These are phyloP conservation scores for Malus sieversii DNA, from an alignment of 306 rosid species.

Conservation along the genomic window DNA sequence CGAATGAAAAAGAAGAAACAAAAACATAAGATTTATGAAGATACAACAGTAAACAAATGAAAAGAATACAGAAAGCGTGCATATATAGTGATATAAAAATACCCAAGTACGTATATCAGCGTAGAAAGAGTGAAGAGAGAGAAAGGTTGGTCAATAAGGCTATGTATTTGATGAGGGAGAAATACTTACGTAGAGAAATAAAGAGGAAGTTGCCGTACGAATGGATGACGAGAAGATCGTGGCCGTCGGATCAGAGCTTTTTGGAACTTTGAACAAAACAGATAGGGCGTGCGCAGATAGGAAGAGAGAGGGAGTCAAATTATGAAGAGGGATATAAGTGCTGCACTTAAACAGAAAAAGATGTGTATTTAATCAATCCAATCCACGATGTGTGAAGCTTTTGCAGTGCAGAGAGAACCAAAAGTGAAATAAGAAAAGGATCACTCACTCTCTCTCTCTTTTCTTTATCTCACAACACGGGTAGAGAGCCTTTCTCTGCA, in stretches of 20 bases:
- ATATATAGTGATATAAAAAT: background rate
- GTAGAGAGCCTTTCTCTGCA: slow-evolving; percentile 39
- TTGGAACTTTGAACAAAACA: slow-evolving; percentile 1
- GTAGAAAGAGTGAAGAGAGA: slow-evolving; percentile 13
- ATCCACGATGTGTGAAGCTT: slow-evolving; percentile 1
- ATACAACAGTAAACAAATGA: background rate
- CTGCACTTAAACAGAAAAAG: background rate
- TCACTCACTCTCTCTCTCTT: background rate
- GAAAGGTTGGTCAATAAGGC: slow-evolving; percentile 15
- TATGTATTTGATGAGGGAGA: background rate
- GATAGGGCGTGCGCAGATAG: background rate
- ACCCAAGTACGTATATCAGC: background rate
- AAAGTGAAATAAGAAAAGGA: background rate
- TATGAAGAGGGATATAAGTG: slow-evolving; percentile 12
- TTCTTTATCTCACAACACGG: background rate
- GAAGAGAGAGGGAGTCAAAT: slow-evolving; percentile 14
- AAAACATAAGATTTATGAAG: background rate
- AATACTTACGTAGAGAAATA: slow-evolving; percentile 57
- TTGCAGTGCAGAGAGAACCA: background rate
- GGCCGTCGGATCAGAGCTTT: slow-evolving; percentile 65
- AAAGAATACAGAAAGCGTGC: background rate
- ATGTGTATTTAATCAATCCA: background rate
- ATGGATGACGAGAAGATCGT: slow-evolving; percentile 52
- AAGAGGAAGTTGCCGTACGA: slow-evolving; percentile 58
- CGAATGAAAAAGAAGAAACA: background rate